Percentiles rank a stretch among this genome's conserved stretches.
These are phyloP conservation scores for Arthromyces matolae DNA, from an alignment of 768 basidiomycete species.

Conservation along the genomic window DNA sequence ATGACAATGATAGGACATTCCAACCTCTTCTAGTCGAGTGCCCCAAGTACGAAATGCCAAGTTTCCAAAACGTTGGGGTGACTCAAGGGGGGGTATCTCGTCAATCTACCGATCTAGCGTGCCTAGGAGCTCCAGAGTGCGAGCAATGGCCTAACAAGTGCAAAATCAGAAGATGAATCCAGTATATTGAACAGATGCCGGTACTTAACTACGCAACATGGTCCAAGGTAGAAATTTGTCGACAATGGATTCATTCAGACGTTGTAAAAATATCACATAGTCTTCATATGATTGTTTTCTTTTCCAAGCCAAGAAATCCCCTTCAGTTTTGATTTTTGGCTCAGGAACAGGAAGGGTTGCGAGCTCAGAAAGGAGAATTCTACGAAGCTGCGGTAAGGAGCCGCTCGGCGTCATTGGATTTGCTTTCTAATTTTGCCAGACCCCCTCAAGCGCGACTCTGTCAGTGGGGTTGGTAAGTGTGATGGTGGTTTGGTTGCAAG, in stretches of 20 bases:
- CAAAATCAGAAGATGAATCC: constrained; percentile 5
- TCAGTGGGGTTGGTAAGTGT: neutral
- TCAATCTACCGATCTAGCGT: constrained; percentile 72
- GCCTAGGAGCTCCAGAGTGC: constrained; percentile 55
- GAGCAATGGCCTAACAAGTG: constrained; percentile 40
- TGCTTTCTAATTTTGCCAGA: too few species aligned
- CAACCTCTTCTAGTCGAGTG: constrained; percentile 69
- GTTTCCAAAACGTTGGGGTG: constrained; percentile 89
- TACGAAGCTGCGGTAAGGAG: constrained; percentile 22
- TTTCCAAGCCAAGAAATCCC: constrained; percentile 73
- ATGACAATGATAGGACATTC: constrained; percentile 14
- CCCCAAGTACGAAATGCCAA: constrained; percentile 88
- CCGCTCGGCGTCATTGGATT: too few species aligned
- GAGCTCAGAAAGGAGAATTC: constrained; percentile 22
- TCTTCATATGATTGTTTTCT: constrained; percentile 66
- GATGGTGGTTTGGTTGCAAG: neutral
- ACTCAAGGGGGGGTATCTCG: constrained; percentile 68
- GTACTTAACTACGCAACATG: constrained; percentile 33
- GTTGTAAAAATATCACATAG: constrained; percentile 70
- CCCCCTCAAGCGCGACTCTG: neutral
- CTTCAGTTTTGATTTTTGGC: constrained; percentile 66
- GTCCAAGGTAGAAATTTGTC: constrained; percentile 53
- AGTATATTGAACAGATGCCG: neutral
- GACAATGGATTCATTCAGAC: constrained; percentile 75
- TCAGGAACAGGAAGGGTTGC: constrained; percentile 29